These are phyloP conservation scores for Zygosaccharomyces pseudobailii DNA, from an alignment of 1,139 yeast genomes.

Conservation along the genomic window DNA sequence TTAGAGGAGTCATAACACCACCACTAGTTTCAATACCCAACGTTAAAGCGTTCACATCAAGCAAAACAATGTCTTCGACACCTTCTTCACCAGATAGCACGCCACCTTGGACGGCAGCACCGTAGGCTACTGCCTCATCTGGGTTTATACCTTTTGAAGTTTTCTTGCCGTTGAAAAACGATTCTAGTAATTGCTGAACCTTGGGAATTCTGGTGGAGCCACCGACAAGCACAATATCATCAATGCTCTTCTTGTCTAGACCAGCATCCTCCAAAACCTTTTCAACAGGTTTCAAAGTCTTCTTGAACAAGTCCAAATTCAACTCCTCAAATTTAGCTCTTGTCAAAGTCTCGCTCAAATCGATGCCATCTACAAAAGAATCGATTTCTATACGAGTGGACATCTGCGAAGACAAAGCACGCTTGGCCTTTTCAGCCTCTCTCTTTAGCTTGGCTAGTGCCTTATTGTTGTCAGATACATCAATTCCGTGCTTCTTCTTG, in stretches of 20 bases:
- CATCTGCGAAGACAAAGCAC: slow-evolving; percentile 84
- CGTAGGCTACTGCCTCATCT: slow-evolving; percentile 95
- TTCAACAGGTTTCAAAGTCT: slow-evolving; percentile 89
- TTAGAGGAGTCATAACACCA: slow-evolving; percentile 95
- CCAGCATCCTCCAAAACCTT: slow-evolving; percentile 88
- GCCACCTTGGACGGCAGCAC: slow-evolving; percentile 98
- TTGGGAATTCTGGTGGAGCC: slow-evolving; percentile 98
- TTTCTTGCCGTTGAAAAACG: slow-evolving; percentile 86
- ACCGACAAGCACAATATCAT: slow-evolving; percentile 92
- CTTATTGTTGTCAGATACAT: slow-evolving; percentile 66
- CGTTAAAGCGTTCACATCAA: slow-evolving; percentile 89
- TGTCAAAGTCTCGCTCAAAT: slow-evolving; percentile 85
- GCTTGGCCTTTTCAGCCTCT: slow-evolving; percentile 95
- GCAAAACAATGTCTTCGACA: slow-evolving; percentile 75
- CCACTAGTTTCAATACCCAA: slow-evolving; percentile 97
- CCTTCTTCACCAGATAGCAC: slow-evolving; percentile 76
- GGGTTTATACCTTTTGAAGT: slow-evolving; percentile 96
- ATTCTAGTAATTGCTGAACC: slow-evolving; percentile 85
- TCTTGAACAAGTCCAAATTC: slow-evolving; percentile 80
- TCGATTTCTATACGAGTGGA: slow-evolving; percentile 83
- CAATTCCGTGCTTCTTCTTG: slow-evolving; percentile 84
- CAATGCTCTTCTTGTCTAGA: slow-evolving; percentile 74
- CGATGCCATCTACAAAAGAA: slow-evolving; percentile 92
- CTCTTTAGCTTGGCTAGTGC: slow-evolving; percentile 88
- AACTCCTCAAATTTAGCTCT: slow-evolving; percentile 96